Base-by-base conservation (phyloP, 2,329 filamentous ascomycete genomes). In the Colletotrichum cereale region DNA sequence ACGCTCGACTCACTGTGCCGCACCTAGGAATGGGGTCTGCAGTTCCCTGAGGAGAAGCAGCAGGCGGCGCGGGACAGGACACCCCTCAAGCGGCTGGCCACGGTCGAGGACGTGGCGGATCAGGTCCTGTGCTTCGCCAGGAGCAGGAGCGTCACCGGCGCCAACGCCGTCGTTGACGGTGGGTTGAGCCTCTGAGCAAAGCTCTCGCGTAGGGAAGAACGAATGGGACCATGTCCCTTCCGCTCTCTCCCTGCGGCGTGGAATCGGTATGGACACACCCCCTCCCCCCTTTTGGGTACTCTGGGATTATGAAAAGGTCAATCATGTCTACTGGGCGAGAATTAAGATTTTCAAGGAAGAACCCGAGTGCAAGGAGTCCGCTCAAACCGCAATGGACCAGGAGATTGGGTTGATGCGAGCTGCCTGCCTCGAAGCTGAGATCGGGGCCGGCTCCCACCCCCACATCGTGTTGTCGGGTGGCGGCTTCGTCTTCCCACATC, bases 51-150 rank as follows among this genome's bases (percentile, higher is more conserved):
- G 2, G 91, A 93, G 75, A 82, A 81, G 72, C 87, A 92, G 57
- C 80, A 89, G 66, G 79, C 74, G 2, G 82, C 88, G 74, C 87
- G 85, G 69, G 81, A 90, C n/a, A 84, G 81, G 55, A 88, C 90
- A 1, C 86, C 84, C 66, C 82, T 95, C 47, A 90, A 92, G 75
- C 84, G 87, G 24, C 78, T 90, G 70, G 88, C 29, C 86, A 90
- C 78, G 79, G 83, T 77, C 29, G 75, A 85, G 79, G 87, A 89
- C 71, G 86, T 87, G 29, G 87, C 87, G 4, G 83, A 87, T 56
- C 87, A 88, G 74, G 86, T 89, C 0, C 79, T 86, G 53, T 82
- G 81, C 47, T 84, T 88, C 44, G 86, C 84, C 3, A 82, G 82
- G 71, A 86, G 80, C 42, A 83, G 79, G 74, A 86, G 83, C 36